phyloP scores from a whole-genome alignment of 2,329 filamentous ascomycete species.

The Lachnellula cervina region DNA sequence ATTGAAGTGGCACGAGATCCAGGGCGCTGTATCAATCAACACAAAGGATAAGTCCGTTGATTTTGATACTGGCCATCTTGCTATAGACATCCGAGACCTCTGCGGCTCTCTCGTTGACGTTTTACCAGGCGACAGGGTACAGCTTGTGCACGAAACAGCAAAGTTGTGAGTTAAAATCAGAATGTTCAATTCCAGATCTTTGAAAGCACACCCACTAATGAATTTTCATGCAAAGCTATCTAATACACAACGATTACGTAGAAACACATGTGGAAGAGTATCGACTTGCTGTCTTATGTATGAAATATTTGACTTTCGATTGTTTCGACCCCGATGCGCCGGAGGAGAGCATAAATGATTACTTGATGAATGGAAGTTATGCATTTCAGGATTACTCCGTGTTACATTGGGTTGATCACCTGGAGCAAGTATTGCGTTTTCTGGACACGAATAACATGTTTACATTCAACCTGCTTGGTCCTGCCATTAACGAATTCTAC shows the following conservation, averaged over 20 bases:
- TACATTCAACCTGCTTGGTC: slow-evolving; percentile 9
- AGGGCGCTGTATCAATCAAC: slow-evolving; percentile 35
- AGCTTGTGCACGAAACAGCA: slow-evolving; percentile 36
- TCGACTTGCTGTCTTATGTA: slow-evolving; percentile 25
- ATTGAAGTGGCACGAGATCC: slow-evolving; percentile 39
- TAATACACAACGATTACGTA: slow-evolving; percentile 11
- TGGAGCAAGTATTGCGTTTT: slow-evolving; percentile 13
- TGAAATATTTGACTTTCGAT: slow-evolving; percentile 28
- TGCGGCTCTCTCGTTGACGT: slow-evolving; percentile 35
- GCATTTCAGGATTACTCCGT: slow-evolving; percentile 31
- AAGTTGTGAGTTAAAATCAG: slow-evolving; percentile 25
- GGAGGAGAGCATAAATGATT: background rate
- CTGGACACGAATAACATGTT: slow-evolving; percentile 8
- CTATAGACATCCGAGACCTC: slow-evolving; percentile 29
- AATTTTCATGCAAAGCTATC: slow-evolving; percentile 3
- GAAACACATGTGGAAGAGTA: slow-evolving; percentile 13
- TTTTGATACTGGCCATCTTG: slow-evolving; percentile 26
- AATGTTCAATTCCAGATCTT: background rate
- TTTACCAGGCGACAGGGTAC: slow-evolving; percentile 25
- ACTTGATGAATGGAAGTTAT: slow-evolving; percentile 17
- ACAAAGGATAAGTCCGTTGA: slow-evolving; percentile 27
- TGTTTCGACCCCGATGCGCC: slow-evolving; percentile 18
- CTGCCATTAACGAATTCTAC: slow-evolving; percentile 1
- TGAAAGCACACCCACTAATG: background rate
- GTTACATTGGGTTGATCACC: slow-evolving; percentile 28